Evolutionary conservation across 306 rosid species (phyloP), one percentile per base, ranked within the genome.

Genomic region (Gastrolobium villosum): DNA sequence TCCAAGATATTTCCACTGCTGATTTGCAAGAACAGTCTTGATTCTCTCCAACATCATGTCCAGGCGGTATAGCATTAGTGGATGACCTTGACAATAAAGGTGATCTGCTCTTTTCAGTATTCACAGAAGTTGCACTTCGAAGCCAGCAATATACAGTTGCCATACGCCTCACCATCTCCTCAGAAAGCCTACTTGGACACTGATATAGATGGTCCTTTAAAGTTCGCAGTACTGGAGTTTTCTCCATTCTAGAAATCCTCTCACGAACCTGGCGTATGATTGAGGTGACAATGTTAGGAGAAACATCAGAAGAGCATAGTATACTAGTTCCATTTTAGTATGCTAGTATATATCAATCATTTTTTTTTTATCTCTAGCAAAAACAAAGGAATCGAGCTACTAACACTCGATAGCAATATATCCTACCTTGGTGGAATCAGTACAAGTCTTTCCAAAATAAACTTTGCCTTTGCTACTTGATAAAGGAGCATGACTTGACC

Each of bases 141-240:
- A 94, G 92, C 90, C 97, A 92, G 87, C 91, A 90, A 81, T 92
- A 94, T 45, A 94, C 91, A 50, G 89, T 84, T 68, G 97, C 92
- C 97, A 94, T 94, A 79, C 99, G 92, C 87, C 80, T 89, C 76
- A 94, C 95, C 97, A 94, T 92, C 82, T 94, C 97, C 87, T 92
- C 97, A 8, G 99, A 93, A 74, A 94, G 83, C 87, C 82, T 92
- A 81, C 86, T 87, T 15, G 99, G 99, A 79, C 97, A 94, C 45
- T 92, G 95, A 76, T 84, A 66, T 49, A 92, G 85, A 79, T 90
- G 99, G 62, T 94, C 99, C 83, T 91, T 90, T 49, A 94, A 86
- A 74, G 97, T 84, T 78, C 86, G 82, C 60, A 78, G 74, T 64
- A 84, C 76, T 14, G 90, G 81, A 45, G 80, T 82, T 88, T 87